Conservation (phyloP, 1,139 yeast species). For the Pneumocystis wakefieldiae region DNA sequence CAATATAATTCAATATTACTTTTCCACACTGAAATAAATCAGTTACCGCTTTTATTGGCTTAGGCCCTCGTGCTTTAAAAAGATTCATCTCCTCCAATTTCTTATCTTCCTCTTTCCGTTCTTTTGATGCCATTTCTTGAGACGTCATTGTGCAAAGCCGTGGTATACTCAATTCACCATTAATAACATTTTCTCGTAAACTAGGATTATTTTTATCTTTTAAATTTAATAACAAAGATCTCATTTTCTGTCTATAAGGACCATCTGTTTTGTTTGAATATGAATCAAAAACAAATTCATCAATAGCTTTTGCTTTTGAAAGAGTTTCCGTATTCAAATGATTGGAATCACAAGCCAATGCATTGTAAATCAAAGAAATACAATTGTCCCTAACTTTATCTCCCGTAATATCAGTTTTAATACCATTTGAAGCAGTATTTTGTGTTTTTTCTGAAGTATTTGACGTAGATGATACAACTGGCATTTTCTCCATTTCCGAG, state of each 20-base stretch:
- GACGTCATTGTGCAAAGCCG: conserved; percentile 70
- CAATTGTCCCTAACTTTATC: conserved; percentile 76
- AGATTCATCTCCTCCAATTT: conserved; percentile 75
- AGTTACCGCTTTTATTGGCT: conserved; percentile 86
- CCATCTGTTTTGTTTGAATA: conserved; percentile 36
- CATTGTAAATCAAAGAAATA: conserved; percentile 69
- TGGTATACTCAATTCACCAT: conserved; percentile 48
- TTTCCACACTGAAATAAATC: conserved; percentile 92
- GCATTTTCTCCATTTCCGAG: conserved; percentile 8
- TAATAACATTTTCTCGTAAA: conserved; percentile 51
- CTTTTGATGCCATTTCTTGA: conserved; percentile 83
- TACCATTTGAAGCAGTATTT: conserved; percentile 71
- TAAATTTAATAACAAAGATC: conserved; percentile 70
- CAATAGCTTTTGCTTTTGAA: conserved; percentile 54
- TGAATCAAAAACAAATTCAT: conserved; percentile 44
- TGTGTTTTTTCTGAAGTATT: conserved; percentile 20
- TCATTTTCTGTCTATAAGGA: conserved; percentile 60
- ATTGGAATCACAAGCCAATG: conserved; percentile 67
- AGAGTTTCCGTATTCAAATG: conserved; percentile 44
- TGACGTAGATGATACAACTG: conserved; percentile 3
- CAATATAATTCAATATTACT: neutral
- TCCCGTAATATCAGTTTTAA: conserved; percentile 50
- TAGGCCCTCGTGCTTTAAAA: conserved; percentile 97
- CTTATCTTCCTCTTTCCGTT: conserved; percentile 71
- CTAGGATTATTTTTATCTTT: conserved; percentile 83